These are phyloP conservation scores for Peronospora tabacina DNA, from an alignment of 352 stramenopile genomes.

Conservation along the genomic window DNA sequence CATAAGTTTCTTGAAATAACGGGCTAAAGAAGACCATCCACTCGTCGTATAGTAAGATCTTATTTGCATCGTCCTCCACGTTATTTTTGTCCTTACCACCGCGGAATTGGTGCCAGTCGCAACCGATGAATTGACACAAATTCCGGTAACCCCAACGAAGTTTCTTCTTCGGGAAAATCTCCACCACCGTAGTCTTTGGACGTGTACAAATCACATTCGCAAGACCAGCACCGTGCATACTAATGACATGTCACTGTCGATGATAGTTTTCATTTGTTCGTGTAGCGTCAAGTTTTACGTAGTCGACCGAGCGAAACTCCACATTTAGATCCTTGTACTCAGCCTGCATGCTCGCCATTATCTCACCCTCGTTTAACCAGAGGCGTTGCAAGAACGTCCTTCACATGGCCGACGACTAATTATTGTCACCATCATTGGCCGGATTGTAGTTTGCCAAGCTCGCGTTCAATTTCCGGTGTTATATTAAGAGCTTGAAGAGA, in stretches of 20 bases:
- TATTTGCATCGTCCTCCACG: conserved; percentile 42
- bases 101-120: conserved; percentile 53
- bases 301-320: conserved; percentile 56
- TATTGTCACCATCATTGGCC: conserved; percentile 41
- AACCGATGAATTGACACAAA: conserved; percentile 63
- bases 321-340: conserved; percentile 33
- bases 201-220: conserved; percentile 66
- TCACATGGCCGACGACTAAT: conserved; percentile 47
- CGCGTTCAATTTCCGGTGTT: conserved; percentile 24
- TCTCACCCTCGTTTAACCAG: conserved; percentile 59
- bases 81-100: conserved; percentile 31
- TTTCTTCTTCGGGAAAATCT: conserved; percentile 60
- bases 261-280: conserved; percentile 57
- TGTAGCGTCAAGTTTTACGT: conserved; percentile 42
- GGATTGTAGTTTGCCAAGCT: conserved; percentile 9
- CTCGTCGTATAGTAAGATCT: conserved; percentile 41
- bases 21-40: conserved; percentile 49
- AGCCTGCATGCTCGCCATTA: conserved; percentile 36
- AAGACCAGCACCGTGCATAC: conserved; percentile 77
- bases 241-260: conserved; percentile 68
- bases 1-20: conserved; percentile 29
- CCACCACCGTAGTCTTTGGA: conserved; percentile 44
- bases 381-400: conserved; percentile 48
- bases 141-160: conserved; percentile 69
- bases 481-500: conserved; percentile 24